These are phyloP conservation scores for Geosmithia flava DNA, from an alignment of 2,329 filamentous ascomycete genomes.

Conservation along the genomic window DNA sequence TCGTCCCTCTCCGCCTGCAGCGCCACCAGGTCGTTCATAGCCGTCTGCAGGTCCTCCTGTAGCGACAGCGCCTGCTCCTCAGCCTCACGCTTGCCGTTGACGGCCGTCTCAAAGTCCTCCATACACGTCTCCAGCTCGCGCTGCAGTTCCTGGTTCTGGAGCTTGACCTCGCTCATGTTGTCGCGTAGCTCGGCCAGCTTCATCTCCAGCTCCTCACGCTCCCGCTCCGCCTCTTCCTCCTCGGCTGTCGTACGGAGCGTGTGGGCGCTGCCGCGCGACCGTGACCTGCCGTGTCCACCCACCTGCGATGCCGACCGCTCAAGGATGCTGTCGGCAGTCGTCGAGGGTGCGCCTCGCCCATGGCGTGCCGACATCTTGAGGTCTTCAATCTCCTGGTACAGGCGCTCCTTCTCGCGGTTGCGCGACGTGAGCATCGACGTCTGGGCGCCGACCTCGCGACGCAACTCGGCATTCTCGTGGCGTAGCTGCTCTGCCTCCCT, in stretches of 20 bases:
- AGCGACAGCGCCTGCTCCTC: slow-evolving; percentile 48
- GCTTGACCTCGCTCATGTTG: slow-evolving; percentile 70
- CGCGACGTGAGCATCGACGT: slow-evolving; percentile 95
- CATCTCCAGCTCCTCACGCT: slow-evolving; percentile 77
- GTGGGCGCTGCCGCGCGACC: slow-evolving; percentile 59
- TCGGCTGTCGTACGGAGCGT: slow-evolving; percentile 47
- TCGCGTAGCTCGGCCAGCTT: slow-evolving; percentile 76
- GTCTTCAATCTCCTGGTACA: slow-evolving; percentile 96
- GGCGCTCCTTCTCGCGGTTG: slow-evolving; percentile 84
- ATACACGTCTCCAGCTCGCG: slow-evolving; percentile 70
- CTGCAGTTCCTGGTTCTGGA: slow-evolving; percentile 83
- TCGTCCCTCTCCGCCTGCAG: slow-evolving; percentile 81
- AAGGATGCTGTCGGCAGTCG: slow-evolving; percentile 79
- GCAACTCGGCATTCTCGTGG: slow-evolving; percentile 84
- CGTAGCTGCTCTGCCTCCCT: slow-evolving; percentile 63
- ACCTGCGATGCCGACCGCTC: slow-evolving; percentile 89
- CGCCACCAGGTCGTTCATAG: slow-evolving; percentile 66
- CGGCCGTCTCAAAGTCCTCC: slow-evolving; percentile 64
- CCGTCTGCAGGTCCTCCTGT: slow-evolving; percentile 69
- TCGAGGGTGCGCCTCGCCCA: slow-evolving; percentile 46
- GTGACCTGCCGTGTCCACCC: slow-evolving; percentile 53
- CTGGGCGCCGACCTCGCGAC: slow-evolving; percentile 87
- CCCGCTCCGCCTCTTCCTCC: slow-evolving; percentile 54
- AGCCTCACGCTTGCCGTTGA: slow-evolving; percentile 48
- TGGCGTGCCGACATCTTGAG: slow-evolving; percentile 79